These are phyloP conservation scores for Hypoxylon rickii DNA, from an alignment of 495 filamentous ascomycete species.

Conservation along the genomic window DNA sequence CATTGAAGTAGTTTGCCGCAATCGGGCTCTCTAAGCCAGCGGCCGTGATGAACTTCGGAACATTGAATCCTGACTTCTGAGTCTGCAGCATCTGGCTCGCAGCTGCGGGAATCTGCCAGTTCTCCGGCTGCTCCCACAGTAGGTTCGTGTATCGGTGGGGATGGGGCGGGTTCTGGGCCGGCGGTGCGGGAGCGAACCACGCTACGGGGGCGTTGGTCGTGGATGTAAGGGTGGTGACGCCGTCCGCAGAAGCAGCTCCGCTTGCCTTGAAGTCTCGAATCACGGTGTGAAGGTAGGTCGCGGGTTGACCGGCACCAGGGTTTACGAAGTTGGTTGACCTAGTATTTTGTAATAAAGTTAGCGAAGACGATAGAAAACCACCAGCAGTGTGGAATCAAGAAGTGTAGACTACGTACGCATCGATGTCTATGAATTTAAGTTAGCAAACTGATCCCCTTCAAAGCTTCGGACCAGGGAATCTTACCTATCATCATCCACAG, in stretches of 20 bases:
- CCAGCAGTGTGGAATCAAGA: too few species aligned
- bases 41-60: slow-evolving; percentile 45
- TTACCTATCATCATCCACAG: slow-evolving; percentile 53
- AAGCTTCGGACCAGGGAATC: not conserved
- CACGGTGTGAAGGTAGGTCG: slow-evolving; percentile 52
- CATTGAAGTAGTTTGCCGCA: slow-evolving; percentile 49
- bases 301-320: slow-evolving; percentile 38
- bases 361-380: too few species aligned
- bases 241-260: slow-evolving; percentile 34
- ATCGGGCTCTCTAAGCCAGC: slow-evolving; percentile 45
- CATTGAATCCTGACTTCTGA: slow-evolving; percentile 47
- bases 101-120: slow-evolving; percentile 42
- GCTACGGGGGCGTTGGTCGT: slow-evolving; percentile 44
- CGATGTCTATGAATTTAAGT: slow-evolving; percentile 38
- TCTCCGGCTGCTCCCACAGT: slow-evolving; percentile 46
- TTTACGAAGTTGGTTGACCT: slow-evolving; percentile 48
- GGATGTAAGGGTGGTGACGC: slow-evolving; percentile 43
- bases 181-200: slow-evolving; percentile 49
- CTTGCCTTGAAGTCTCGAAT: slow-evolving; percentile 50
- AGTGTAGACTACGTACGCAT: slow-evolving; percentile 51
- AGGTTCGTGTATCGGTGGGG: slow-evolving; percentile 53
- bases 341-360: too few species aligned
- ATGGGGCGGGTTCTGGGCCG: slow-evolving; percentile 49
- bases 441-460: slow-evolving; percentile 7
- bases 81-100: slow-evolving; percentile 39